Percentiles rank a stretch among this genome's conserved stretches.
These are phyloP conservation scores for barrel medic (Medicago truncatula) DNA, from an alignment of 306 rosid genomes.

Conservation along the genomic window DNA sequence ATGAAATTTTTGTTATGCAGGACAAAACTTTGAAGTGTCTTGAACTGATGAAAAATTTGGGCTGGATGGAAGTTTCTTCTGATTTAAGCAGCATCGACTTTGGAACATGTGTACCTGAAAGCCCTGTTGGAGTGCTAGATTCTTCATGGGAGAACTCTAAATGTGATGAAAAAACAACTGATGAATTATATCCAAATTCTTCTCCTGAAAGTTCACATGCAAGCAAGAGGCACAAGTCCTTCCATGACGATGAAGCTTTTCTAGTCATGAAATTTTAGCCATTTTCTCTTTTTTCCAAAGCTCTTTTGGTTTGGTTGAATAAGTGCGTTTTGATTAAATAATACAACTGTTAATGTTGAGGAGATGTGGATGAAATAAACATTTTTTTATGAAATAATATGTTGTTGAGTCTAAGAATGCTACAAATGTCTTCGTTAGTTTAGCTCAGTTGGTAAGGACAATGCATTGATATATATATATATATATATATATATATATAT, in stretches of 20 bases:
- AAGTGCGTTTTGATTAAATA: slow-evolving; percentile 41
- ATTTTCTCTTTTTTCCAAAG: slow-evolving; percentile 46
- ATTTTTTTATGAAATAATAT: no score
- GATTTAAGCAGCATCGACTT: slow-evolving; percentile 44
- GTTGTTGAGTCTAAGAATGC: no score
- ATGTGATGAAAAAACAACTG: slow-evolving; percentile 59
- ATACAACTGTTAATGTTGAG: no score
- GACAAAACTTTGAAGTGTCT: slow-evolving; percentile 74
- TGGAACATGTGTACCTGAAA: slow-evolving; percentile 50
- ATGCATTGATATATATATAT: no score
- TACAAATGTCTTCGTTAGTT: no score
- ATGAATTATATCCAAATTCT: slow-evolving; percentile 58
- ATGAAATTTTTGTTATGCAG: slow-evolving; percentile 56
- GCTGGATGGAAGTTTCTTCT: slow-evolving; percentile 41
- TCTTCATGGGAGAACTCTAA: slow-evolving; percentile 64
- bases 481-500: no score
- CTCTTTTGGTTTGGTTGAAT: slow-evolving; percentile 66
- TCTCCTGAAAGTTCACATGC: slow-evolving; percentile 47
- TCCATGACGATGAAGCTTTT: slow-evolving; percentile 33
- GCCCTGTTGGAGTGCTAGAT: slow-evolving; percentile 72
- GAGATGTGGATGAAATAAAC: no score
- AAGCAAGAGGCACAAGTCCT: slow-evolving; percentile 50
- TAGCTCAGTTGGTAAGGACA: no score
- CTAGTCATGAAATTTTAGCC: slow-evolving; percentile 56
- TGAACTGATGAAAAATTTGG: slow-evolving; percentile 58